phyloP scores from a whole-genome alignment of 208 protist genomes.

The Chromosphaera perkinsii region DNA sequence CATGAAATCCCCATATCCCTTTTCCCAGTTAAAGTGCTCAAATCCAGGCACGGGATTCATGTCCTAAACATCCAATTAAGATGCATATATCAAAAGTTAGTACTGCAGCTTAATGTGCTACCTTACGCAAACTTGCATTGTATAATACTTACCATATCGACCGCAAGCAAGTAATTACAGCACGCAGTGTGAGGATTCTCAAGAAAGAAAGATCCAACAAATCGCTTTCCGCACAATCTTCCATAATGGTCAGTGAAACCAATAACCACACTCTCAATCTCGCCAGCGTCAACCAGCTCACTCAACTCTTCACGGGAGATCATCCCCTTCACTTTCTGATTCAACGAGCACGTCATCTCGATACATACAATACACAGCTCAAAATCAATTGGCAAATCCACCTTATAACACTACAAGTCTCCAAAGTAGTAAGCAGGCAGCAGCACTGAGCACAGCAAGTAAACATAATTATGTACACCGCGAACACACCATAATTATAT shows the following conservation, averaged over 20 bases:
- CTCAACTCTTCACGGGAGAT: slow-evolving; percentile 2
- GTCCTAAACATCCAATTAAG: background rate
- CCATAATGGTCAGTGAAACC: slow-evolving; percentile 31
- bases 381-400: no score
- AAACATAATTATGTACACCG: no score
- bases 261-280: slow-evolving; percentile 29
- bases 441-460: no score
- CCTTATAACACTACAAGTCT: no score
- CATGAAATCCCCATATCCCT: slow-evolving; percentile 23
- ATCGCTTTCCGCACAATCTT: slow-evolving; percentile 14
- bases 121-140: background rate
- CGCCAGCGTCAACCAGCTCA: background rate
- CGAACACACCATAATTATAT: no score
- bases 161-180: slow-evolving; percentile 30
- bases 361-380: no score
- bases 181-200: background rate
- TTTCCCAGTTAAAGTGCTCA: slow-evolving; percentile 26
- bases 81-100: background rate
- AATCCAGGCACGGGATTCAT: slow-evolving; percentile 35
- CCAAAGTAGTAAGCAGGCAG: no score
- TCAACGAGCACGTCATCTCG: no score
- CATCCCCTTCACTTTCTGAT: no score
- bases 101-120: background rate
- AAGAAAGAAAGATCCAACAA: slow-evolving; percentile 23
- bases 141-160: slow-evolving; percentile 10